Evolutionary conservation across 225 moss, liverwort and hornwort species (phyloP), one percentile per base, ranked within the genome.

Genomic region (Rhytidiadelphus loreus): DNA sequence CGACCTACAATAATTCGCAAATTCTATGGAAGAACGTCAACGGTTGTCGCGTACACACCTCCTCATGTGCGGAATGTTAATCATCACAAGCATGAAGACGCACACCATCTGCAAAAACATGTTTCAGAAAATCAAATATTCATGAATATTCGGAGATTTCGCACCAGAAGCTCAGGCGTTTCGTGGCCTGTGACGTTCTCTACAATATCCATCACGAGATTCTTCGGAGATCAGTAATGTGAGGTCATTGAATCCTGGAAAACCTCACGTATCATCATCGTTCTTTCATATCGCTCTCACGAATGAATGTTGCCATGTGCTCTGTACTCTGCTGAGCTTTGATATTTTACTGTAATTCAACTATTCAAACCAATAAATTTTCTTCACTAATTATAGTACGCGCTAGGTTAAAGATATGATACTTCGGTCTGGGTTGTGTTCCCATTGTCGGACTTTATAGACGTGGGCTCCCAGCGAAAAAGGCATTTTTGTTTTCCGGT

Each of bases 191-290:
- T 78, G 39, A 84, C 23, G 43, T 24, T 84, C 48, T 17, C 75
- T 65, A n/a, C 8, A 24, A n/a, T 55, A 50, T 39, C 32, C 37
- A 65, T 88, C 84, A 81, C 89, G 71, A 90, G 89, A 84, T 86
- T 84, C 80, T 50, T 85, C 72, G 22, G 22, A 41, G 77, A 83
- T 85, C 88, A 83, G 82, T 71, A 26, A 85, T 71, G 63, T 90
- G 77, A 89, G 85, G 46, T 89, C 87, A 87, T 18, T 26, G 65
- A 72, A 72, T 73, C 73, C 72, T 53, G 92, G 90, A 85, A 73
- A 87, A 82, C 71, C 89, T 50, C 78, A 60, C 44, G 65, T 28
- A 68, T 63, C 50, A 65, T 46, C 75, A 41, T 48, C 82, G 22
- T 69, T 70, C 44, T 50, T 76, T 85, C 68, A 25, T n/a, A 32